Evolutionary conservation across 192 early-diverging fungal species (phyloP), one percentile per base, ranked within the genome.

Genomic region (Coemansia sp.): DNA sequence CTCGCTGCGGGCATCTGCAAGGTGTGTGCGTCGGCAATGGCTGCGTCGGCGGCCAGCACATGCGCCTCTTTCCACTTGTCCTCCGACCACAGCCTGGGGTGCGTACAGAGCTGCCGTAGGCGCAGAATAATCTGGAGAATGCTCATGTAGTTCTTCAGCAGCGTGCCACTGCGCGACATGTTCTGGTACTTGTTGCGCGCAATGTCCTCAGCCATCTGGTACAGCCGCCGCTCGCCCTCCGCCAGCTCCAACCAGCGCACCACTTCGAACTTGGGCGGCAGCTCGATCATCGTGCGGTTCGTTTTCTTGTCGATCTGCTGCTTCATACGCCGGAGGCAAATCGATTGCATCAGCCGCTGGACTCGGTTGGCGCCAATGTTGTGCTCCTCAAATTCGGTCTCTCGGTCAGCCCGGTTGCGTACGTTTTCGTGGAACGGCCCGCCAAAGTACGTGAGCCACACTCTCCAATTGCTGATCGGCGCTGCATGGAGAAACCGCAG

Each of bases 271-370:
- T 86, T 87, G 18, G 83, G 70, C 12, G 94, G 95, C 43, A 98
- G 59, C 40, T 79, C 72, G 6, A 98, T 73, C 50, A 98, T 89
- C 8, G 87, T 86, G 46, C 88, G 81, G 5, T 93, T 92, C n/a
- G 90, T 79, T 41, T 67, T 78, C 14, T 41, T 41, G 40, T 86
- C 85, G 8, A 81, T 82, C 70, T 88, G 88, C 21, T 82, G 70
- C 62, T 98, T 98, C 41, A 95, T 98, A 22, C 96, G 84, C 0
- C 96, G 88, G 34, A 98, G 64, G 39, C 79, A 81, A 3, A 76
- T 64, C 8, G 72, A 65, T 62, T 80, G 77, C 77, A 80, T 80
- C 64, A 80, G 50, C n/a, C 68, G 65, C 60, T 74, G 71, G 36
- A 80, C 71, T 6, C 77, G 56, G 21, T 67, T 62, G 5, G 72